Evolutionary conservation across 1,284 basidiomycete species (phyloP).

Genomic region (Fomitopsis palustris): DNA sequence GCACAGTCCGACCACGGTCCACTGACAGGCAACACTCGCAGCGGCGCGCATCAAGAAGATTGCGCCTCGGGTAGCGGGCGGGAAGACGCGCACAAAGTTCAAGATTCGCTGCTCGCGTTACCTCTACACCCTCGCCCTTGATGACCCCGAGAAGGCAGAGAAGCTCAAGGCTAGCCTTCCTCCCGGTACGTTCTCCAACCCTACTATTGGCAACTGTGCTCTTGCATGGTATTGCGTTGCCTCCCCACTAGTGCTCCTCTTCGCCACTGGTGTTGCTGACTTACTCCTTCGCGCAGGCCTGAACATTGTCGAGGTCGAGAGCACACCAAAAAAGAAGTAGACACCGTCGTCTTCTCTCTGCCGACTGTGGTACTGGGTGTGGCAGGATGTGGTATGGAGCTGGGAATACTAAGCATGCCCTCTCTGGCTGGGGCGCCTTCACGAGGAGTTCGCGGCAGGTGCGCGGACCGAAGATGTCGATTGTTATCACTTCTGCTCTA

Average conservation of each 20-base stretch:
- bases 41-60: slow-evolving; percentile 98
- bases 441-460: not conserved
- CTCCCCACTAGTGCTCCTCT: not conserved
- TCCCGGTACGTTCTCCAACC: slow-evolving; percentile 62
- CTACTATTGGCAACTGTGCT: not conserved
- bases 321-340: slow-evolving; percentile 70
- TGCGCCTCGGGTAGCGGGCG: slow-evolving; percentile 61
- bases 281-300: slow-evolving; percentile 42
- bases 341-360: slow-evolving; percentile 9
- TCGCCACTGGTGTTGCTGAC: slow-evolving; percentile 1
- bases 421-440: not conserved
- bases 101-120: slow-evolving; percentile 98
- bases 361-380: not conserved
- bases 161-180: slow-evolving; percentile 96
- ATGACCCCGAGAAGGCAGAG: slow-evolving; percentile 98
- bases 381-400: not conserved
- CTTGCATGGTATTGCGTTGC: too few relatives aligned
- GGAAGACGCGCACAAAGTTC: slow-evolving; percentile 93
- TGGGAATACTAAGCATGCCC: not conserved
- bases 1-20: not conserved
- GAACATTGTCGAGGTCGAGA: slow-evolving; percentile 59
- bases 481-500: not conserved
- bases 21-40: slow-evolving; percentile 30
- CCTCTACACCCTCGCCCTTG: slow-evolving; percentile 95
- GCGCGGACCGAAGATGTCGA: not conserved